Evolutionary conservation across 148 eudicot genomes (phyloP).

Genomic region (Persicaria tinctoria): DNA sequence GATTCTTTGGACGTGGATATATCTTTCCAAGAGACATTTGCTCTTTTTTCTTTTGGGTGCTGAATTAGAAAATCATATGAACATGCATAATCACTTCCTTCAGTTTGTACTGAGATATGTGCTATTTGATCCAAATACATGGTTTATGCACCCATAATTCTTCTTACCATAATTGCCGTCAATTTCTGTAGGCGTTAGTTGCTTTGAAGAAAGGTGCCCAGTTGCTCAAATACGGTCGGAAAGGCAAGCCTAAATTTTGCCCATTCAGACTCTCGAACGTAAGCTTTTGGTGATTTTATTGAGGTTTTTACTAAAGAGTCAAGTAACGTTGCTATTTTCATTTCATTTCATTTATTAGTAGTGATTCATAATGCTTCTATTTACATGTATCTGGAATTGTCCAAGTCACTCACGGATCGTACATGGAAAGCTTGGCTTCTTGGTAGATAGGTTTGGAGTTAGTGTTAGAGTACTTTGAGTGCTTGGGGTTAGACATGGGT

Average conservation of each 20-base stretch:
- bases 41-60: not conserved
- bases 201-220: slow-evolving; percentile 93
- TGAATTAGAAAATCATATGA: not conserved
- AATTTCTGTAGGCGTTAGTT: slow-evolving; percentile 61
- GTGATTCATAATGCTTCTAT: not conserved
- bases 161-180: not conserved
- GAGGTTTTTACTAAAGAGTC: not conserved
- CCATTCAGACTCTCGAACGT: slow-evolving; percentile 90
- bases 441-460: too few species aligned
- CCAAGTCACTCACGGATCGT: not conserved
- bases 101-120: not conserved
- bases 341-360: not conserved
- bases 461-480: too few species aligned
- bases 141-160: not conserved
- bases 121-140: not conserved
- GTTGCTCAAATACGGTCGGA: slow-evolving; percentile 92
- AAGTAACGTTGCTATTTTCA: not conserved
- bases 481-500: too few species aligned
- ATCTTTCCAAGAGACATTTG: not conserved
- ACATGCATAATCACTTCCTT: not conserved
- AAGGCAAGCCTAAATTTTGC: slow-evolving; percentile 89
- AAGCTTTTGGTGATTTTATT: slow-evolving; percentile 24
- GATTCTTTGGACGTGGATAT: slow-evolving; percentile 3
- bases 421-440: too few species aligned
- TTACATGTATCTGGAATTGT: not conserved